phyloP scores from a whole-genome alignment of 805 yeast genomes.

The Schwanniomyces sp. region DNA sequence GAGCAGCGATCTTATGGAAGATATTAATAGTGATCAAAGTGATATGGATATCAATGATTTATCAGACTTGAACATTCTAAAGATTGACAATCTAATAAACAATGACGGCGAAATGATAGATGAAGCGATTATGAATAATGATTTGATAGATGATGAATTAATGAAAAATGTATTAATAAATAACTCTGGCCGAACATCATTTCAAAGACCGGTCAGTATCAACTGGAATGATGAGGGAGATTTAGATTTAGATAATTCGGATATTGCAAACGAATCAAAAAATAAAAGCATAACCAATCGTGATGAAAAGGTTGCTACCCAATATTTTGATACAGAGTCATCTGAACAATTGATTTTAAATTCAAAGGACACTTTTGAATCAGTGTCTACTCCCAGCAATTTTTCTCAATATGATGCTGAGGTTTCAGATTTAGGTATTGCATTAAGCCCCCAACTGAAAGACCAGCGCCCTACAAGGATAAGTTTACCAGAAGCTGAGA shows the following conservation, averaged over 20 bases:
- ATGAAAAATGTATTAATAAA: slow-evolving; percentile 6
- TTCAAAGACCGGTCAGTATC: slow-evolving; percentile 38
- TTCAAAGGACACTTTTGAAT: slow-evolving; percentile 10
- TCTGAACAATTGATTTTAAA: background rate
- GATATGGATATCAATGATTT: slow-evolving; percentile 34
- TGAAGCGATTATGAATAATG: background rate
- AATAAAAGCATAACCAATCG: background rate
- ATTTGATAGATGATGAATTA: slow-evolving; percentile 2
- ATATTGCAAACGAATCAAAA: slow-evolving; percentile 3
- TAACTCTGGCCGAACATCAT: slow-evolving; percentile 26
- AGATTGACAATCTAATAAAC: slow-evolving; percentile 38
- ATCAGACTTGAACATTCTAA: slow-evolving; percentile 37
- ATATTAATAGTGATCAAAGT: slow-evolving; percentile 12
- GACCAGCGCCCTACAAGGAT: slow-evolving; percentile 16
- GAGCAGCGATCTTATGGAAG: slow-evolving; percentile 3
- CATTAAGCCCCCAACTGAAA: slow-evolving; percentile 37
- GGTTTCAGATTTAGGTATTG: slow-evolving; percentile 43
- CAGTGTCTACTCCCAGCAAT: slow-evolving; percentile 37
- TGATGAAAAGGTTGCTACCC: slow-evolving; percentile 14
- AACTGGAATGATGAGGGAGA: slow-evolving; percentile 43
- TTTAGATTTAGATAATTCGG: slow-evolving; percentile 27
- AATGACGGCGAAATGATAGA: slow-evolving; percentile 15
- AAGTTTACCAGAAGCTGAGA: slow-evolving; percentile 22
- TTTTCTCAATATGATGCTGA: slow-evolving; percentile 40
- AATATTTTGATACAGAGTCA: slow-evolving; percentile 19